These are phyloP conservation scores for Furculomyces boomerangus DNA, from an alignment of 371 early-diverging fungal species.

Conservation along the genomic window DNA sequence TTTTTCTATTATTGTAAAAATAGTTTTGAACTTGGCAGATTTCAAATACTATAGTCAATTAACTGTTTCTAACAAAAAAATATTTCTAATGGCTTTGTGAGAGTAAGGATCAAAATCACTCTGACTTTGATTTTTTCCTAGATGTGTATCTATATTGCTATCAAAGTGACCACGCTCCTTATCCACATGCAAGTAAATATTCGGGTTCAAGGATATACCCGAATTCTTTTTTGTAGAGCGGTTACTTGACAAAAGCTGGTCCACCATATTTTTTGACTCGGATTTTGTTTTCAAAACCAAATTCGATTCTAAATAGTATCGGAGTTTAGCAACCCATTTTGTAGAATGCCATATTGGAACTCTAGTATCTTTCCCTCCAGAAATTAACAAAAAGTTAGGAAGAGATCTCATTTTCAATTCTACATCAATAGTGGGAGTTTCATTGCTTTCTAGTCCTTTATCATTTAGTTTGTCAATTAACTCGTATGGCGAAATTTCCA, in stretches of 20 bases:
- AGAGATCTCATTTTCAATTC: background rate
- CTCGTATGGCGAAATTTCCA: slow-evolving; percentile 60
- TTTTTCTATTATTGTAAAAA: too few relatives aligned
- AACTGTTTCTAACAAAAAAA: background rate
- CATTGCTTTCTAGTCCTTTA: too few relatives aligned
- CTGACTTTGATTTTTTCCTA: background rate
- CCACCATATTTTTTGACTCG: too few relatives aligned
- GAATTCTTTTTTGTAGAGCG: too few relatives aligned
- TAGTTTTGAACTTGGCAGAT: too few relatives aligned
- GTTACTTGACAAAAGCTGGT: too few relatives aligned
- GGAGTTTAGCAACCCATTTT: too few relatives aligned
- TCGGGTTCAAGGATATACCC: background rate
- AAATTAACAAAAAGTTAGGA: slow-evolving; percentile 54
- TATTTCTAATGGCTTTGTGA: background rate
- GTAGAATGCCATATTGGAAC: slow-evolving; percentile 59
- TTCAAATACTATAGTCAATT: too few relatives aligned
- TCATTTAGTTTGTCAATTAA: slow-evolving; percentile 23
- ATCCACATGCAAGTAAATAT: slow-evolving; percentile 19
- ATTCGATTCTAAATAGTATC: too few relatives aligned
- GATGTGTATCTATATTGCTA: slow-evolving; percentile 10
- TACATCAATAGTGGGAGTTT: too few relatives aligned
- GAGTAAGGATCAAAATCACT: background rate
- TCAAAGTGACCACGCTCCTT: slow-evolving; percentile 35
- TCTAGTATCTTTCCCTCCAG: slow-evolving; percentile 53
- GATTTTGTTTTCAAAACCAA: too few relatives aligned